Percentiles rank a stretch among this genome's conserved stretches.
Evolutionary conservation across 768 basidiomycete genomes (phyloP).

Genomic region (Pisolithus albus): DNA sequence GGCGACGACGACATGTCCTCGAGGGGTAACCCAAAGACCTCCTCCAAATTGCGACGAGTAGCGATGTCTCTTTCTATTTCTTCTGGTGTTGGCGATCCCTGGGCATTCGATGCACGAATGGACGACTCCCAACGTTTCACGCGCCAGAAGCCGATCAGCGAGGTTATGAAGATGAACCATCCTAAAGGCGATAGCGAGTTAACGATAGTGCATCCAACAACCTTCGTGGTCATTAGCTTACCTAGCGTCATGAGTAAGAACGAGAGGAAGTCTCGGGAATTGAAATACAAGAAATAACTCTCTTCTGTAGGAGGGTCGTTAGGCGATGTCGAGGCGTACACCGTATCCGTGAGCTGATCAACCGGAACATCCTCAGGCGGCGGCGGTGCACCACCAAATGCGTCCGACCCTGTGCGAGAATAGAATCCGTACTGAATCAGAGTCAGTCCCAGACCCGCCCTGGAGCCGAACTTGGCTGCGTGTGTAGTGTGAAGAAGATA

Average conservation of each 20-base stretch:
- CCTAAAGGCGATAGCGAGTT: conserved; percentile 35
- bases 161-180: conserved; percentile 88
- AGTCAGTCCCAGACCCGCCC: conserved; percentile 92
- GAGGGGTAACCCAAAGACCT: conserved; percentile 42
- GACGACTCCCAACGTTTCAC: conserved; percentile 80
- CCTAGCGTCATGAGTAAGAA: conserved; percentile 89
- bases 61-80: conserved; percentile 46
- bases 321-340: conserved; percentile 17
- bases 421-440: conserved; percentile 90
- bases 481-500: conserved; percentile 90
- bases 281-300: conserved; percentile 25
- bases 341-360: conserved; percentile 14
- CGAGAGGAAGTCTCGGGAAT: conserved; percentile 81
- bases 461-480: conserved; percentile 88
- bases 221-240: conserved; percentile 20
- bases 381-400: conserved; percentile 21
- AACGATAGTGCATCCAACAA: background rate
- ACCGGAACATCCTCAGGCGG: conserved; percentile 12
- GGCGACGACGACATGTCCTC: conserved; percentile 21
- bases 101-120: conserved; percentile 41
- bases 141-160: conserved; percentile 74
- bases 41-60: conserved; percentile 45
- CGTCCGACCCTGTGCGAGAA: conserved; percentile 38
- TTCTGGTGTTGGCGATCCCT: conserved; percentile 25
- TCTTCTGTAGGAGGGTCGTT: conserved; percentile 17